Percentiles rank a stretch among this genome's conserved stretches.
These are phyloP conservation scores for Acacia melanoxylon DNA, from an alignment of 306 rosid species.

Conservation along the genomic window DNA sequence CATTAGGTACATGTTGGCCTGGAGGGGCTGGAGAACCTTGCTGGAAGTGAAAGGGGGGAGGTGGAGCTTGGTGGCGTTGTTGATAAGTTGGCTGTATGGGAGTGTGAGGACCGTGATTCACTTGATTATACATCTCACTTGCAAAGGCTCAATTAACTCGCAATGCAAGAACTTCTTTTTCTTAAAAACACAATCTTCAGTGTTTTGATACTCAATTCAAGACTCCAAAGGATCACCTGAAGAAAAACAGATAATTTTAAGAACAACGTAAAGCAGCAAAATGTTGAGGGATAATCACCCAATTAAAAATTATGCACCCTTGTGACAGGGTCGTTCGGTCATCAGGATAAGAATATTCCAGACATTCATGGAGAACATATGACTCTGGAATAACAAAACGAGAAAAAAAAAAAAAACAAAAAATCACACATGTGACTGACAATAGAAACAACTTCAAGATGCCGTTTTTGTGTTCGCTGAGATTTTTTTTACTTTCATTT, in stretches of 20 bases:
- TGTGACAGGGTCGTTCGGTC: not conserved
- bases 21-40: conserved; percentile 34
- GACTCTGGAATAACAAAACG: not conserved
- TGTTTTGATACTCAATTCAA: conserved; percentile 17
- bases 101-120: conserved; percentile 46
- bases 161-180: conserved; percentile 10
- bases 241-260: conserved; percentile 16
- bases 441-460: not conserved
- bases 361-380: not conserved
- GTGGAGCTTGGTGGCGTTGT: conserved; percentile 44
- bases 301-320: not conserved
- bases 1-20: conserved; percentile 31
- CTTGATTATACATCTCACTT: conserved; percentile 65
- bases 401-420: not conserved
- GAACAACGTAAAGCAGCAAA: not conserved
- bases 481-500: not conserved
- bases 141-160: conserved; percentile 18
- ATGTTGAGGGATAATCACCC: not conserved
- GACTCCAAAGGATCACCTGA: conserved; percentile 33
- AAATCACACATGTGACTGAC: not conserved
- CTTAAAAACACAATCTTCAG: conserved; percentile 35
- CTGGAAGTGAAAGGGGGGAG: conserved; percentile 32
- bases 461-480: not conserved
- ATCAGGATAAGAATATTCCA: not conserved
- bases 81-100: conserved; percentile 50